Percentiles rank a stretch among this genome's conserved stretches.
Conservation (phyloP, 305 asterid genomes). For the Solanum hybrid region DNA sequence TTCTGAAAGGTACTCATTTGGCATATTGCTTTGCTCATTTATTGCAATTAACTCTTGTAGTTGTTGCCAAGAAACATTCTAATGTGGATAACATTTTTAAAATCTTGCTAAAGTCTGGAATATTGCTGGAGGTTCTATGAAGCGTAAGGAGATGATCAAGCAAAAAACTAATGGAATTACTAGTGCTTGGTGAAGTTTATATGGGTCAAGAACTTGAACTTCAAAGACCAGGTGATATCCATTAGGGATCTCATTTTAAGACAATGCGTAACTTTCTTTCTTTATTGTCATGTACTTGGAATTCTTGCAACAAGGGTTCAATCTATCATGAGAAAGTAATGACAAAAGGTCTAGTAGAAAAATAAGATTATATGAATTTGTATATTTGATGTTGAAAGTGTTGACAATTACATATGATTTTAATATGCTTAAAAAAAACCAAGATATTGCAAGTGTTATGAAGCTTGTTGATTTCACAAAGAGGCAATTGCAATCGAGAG, state of each 20-base stretch:
- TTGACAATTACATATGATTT: not conserved
- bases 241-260: not conserved
- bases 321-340: not conserved
- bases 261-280: not conserved
- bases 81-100: not conserved
- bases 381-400: conserved; percentile 1
- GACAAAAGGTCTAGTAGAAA: not conserved
- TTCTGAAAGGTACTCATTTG: not conserved
- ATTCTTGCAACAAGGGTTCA: not conserved
- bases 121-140: not conserved
- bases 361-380: not conserved
- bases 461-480: not conserved
- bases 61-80: not conserved
- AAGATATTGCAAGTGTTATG: conserved; percentile 10
- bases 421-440: not conserved
- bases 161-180: not conserved
- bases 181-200: not conserved
- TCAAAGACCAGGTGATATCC: not conserved
- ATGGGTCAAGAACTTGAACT: not conserved
- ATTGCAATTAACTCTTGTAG: not conserved
- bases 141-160: not conserved
- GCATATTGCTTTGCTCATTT: conserved; percentile 4
- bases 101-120: not conserved
- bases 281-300: conserved; percentile 2
- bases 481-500: not conserved